A percentile compares a stretch with the other conserved stretches of the same genome.
These are phyloP conservation scores for Medicago ruthenica DNA, from an alignment of 306 rosid genomes.

Conservation along the genomic window DNA sequence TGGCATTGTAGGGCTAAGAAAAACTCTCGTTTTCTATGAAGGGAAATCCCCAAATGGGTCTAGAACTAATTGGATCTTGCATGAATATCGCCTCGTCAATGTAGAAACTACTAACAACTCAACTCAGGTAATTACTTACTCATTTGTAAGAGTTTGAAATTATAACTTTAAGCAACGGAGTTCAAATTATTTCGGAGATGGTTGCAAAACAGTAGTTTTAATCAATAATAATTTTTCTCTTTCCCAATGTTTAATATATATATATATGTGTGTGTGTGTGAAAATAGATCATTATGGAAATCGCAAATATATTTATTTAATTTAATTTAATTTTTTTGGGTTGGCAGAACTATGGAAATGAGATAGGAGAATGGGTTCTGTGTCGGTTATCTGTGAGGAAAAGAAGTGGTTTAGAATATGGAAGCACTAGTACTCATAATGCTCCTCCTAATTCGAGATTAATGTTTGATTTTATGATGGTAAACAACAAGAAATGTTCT, in stretches of 20 bases:
- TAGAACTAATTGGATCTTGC: slow-evolving; percentile 80
- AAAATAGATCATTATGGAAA: not conserved
- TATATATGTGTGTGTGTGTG: not conserved
- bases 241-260: too few species aligned
- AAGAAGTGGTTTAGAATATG: slow-evolving; percentile 43
- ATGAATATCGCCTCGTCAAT: slow-evolving; percentile 73
- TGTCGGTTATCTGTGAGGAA: slow-evolving; percentile 72
- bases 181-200: too few species aligned
- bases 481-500: slow-evolving; percentile 39
- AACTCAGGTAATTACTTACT: slow-evolving; percentile 41
- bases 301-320: not conserved
- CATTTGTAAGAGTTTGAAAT: too few species aligned
- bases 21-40: slow-evolving; percentile 66
- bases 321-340: not conserved
- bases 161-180: too few species aligned
- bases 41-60: slow-evolving; percentile 64
- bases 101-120: slow-evolving; percentile 37
- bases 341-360: slow-evolving; percentile 51
- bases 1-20: slow-evolving; percentile 62
- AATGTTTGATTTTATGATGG: slow-evolving; percentile 55
- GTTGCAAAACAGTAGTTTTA: too few species aligned
- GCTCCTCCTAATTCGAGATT: slow-evolving; percentile 25
- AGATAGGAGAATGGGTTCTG: slow-evolving; percentile 75
- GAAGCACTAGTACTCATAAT: slow-evolving; percentile 29
- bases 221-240: too few species aligned